Percentiles rank a stretch among this genome's conserved stretches.
These are phyloP conservation scores for Microdochium paspali DNA, from an alignment of 2,329 filamentous ascomycete species.

Conservation along the genomic window DNA sequence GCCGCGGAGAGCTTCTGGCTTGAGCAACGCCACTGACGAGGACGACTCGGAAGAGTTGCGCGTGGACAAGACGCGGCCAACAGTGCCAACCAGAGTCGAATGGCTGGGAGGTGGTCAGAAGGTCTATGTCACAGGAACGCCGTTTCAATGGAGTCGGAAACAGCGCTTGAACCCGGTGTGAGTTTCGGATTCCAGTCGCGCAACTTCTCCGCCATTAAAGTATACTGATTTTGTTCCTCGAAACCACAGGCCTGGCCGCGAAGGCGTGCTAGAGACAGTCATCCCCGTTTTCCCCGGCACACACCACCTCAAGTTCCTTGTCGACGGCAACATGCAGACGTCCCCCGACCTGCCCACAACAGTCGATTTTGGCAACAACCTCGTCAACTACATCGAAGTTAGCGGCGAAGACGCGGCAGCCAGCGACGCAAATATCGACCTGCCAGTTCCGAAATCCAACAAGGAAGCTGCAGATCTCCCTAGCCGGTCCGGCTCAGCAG, in stretches of 20 bases:
- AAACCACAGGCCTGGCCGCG: conserved; percentile 44
- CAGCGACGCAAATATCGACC: conserved; percentile 16
- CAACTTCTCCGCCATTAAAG: conserved; percentile 6
- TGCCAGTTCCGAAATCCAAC: conserved; percentile 14
- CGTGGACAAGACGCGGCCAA: conserved; percentile 64
- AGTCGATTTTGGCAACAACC: conserved; percentile 93
- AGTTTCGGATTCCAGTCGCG: conserved; percentile 29
- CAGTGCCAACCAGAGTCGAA: conserved; percentile 76
- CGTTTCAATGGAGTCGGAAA: conserved; percentile 95
- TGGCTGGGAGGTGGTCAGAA: conserved; percentile 80
- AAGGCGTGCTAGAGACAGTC: conserved; percentile 62
- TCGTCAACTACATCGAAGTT: conserved; percentile 98
- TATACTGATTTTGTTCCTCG: conserved; percentile 1
- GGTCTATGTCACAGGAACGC: conserved; percentile 93
- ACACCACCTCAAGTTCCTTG: conserved; percentile 92
- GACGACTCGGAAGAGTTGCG: conserved; percentile 69
- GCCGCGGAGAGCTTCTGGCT: conserved; percentile 44
- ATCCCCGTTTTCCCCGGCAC: conserved; percentile 86
- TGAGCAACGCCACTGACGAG: conserved; percentile 63
- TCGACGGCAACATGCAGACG: conserved; percentile 88
- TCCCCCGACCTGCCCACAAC: conserved; percentile 83
- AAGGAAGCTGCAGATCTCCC: conserved; percentile 18
- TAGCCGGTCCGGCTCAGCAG: conserved; percentile 21
- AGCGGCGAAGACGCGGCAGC: conserved; percentile 39
- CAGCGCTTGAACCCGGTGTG: conserved; percentile 80